Conservation (phyloP, 495 filamentous ascomycete genomes). For the Penicillium herquei region DNA sequence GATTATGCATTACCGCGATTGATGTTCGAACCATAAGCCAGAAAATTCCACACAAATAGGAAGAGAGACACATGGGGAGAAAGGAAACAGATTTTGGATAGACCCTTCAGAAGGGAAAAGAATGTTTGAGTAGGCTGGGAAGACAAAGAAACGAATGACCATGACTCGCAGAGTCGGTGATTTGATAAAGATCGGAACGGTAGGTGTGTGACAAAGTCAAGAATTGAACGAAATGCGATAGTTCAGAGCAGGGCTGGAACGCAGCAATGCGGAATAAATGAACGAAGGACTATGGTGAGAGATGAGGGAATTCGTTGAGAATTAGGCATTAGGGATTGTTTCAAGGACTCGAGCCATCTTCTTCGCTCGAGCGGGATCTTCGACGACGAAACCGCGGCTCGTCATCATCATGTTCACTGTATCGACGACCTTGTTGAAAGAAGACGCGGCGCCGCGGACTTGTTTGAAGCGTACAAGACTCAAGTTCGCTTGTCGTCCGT, state of each 20-base stretch:
- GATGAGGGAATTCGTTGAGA: not conserved
- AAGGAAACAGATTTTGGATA: not conserved
- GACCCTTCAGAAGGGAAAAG: too few relatives aligned
- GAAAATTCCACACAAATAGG: not conserved
- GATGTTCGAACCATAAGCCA: not conserved
- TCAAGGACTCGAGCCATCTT: constrained; percentile 57
- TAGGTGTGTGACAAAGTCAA: not conserved
- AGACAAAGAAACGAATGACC: not conserved
- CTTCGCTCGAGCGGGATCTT: constrained; percentile 57
- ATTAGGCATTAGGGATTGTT: constrained; percentile 22
- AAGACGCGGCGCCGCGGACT: constrained; percentile 80
- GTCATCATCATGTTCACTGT: constrained; percentile 61
- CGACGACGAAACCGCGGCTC: constrained; percentile 61
- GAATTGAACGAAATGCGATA: constrained; percentile 6
- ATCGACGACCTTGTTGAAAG: constrained; percentile 80
- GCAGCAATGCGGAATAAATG: constrained; percentile 14
- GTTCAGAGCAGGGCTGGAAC: constrained; percentile 21
- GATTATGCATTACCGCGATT: constrained; percentile 5
- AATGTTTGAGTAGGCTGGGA: not conserved
- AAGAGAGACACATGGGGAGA: not conserved
- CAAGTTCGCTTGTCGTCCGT: constrained; percentile 64
- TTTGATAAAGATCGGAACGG: not conserved
- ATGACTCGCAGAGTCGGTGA: not conserved
- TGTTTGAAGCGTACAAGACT: constrained; percentile 83
- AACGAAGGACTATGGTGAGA: not conserved